A percentile compares a stretch with the other conserved stretches of the same genome.
Evolutionary conservation across 768 basidiomycete species (phyloP).

Genomic region (Lentinula guzmanii): DNA sequence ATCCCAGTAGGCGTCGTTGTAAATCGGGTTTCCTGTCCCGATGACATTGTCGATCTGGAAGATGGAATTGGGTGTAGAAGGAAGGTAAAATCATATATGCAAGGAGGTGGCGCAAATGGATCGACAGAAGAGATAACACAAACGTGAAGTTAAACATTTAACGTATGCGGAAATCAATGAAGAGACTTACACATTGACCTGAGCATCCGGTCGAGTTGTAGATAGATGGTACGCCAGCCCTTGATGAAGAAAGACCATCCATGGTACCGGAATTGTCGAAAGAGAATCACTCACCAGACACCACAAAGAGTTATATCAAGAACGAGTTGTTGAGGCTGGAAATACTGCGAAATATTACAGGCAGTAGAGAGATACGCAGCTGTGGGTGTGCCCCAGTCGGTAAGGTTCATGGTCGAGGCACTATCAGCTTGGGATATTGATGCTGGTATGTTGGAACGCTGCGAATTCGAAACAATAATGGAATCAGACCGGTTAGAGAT

Average conservation of each 20-base stretch:
- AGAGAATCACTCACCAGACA: constrained; percentile 27
- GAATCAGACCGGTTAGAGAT: background rate
- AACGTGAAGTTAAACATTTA: background rate
- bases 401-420: constrained; percentile 12
- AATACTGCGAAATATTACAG: constrained; percentile 40
- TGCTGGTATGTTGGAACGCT: constrained; percentile 7
- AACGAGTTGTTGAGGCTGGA: constrained; percentile 43
- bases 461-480: background rate
- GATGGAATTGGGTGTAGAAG: background rate
- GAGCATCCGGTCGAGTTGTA: constrained; percentile 38
- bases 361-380: constrained; percentile 31
- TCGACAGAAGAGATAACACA: too few species aligned
- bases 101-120: background rate
- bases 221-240: constrained; percentile 42
- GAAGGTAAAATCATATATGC: background rate
- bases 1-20: constrained; percentile 58
- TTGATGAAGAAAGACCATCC: constrained; percentile 13
- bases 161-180: too few species aligned
- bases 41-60: constrained; percentile 45
- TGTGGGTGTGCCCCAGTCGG: constrained; percentile 40
- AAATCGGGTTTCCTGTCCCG: constrained; percentile 42
- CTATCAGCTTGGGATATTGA: constrained; percentile 13
- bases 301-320: constrained; percentile 54
- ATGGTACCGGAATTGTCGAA: background rate
- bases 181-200: constrained; percentile 33